Evolutionary conservation across 2,329 filamentous ascomycete species (phyloP).

Genomic region (Thelonectria olida): DNA sequence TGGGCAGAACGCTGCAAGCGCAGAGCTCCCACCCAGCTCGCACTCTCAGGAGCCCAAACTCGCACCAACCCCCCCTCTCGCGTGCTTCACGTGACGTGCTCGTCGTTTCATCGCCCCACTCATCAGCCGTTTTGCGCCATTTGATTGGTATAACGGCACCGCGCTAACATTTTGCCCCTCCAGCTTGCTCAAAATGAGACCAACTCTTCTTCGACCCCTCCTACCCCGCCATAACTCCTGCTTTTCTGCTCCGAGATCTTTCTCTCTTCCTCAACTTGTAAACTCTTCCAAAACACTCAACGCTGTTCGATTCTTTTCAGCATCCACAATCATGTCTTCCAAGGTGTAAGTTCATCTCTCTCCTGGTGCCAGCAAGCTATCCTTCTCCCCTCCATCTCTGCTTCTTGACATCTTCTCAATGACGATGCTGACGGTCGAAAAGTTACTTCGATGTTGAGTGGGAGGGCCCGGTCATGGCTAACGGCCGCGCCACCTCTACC

Average conservation of each 20-base stretch:
- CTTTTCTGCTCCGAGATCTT: slow-evolving; percentile 51
- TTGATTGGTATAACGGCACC: slow-evolving; percentile 40
- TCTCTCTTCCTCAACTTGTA: slow-evolving; percentile 53
- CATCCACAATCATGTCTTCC: slow-evolving; percentile 76
- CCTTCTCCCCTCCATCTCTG: background rate
- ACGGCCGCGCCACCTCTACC: slow-evolving; percentile 61
- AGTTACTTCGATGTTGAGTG: slow-evolving; percentile 79
- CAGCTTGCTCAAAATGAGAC: slow-evolving; percentile 55
- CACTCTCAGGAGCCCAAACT: background rate
- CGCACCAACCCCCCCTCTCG: slow-evolving; percentile 11
- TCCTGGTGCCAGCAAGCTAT: slow-evolving; percentile 11
- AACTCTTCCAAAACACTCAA: slow-evolving; percentile 51
- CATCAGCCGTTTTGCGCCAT: background rate
- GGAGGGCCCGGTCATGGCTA: slow-evolving; percentile 76
- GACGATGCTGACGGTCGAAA: slow-evolving; percentile 33
- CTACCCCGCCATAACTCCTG: slow-evolving; percentile 57
- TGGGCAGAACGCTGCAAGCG: slow-evolving; percentile 21
- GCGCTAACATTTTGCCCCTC: slow-evolving; percentile 54
- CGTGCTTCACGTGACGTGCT: slow-evolving; percentile 42
- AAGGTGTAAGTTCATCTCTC: slow-evolving; percentile 67
- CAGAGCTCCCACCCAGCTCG: slow-evolving; percentile 25
- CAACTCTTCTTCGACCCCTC: slow-evolving; percentile 56
- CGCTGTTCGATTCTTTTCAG: slow-evolving; percentile 58
- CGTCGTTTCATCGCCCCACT: slow-evolving; percentile 27
- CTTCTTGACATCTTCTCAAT: background rate